Conservation (phyloP, 768 basidiomycete genomes). For the Podaxis rugospora region DNA sequence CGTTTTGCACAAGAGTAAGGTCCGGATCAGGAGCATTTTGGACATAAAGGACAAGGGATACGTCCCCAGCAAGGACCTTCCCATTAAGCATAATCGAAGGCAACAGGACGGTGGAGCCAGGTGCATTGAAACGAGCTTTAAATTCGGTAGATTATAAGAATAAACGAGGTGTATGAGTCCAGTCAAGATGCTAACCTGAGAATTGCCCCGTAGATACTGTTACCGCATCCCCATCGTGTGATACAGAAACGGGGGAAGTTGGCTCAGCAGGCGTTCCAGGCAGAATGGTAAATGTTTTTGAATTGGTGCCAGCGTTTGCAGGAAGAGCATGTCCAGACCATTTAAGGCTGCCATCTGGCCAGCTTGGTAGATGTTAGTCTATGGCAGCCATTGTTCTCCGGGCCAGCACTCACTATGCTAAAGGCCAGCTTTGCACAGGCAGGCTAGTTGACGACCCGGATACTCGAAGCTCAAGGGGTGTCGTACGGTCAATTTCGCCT, state of each 20-base stretch:
- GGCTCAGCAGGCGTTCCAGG: constrained; percentile 31
- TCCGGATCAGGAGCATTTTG: constrained; percentile 32
- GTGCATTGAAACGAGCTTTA: constrained; percentile 26
- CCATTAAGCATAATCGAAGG: constrained; percentile 25
- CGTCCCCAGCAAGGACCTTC: constrained; percentile 24
- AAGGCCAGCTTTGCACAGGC: constrained; percentile 27
- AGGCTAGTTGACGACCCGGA: constrained; percentile 1
- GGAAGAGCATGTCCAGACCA: constrained; percentile 35
- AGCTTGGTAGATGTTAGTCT: constrained; percentile 17
- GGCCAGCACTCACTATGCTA: constrained; percentile 27
- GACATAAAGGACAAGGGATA: constrained; percentile 25
- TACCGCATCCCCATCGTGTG: constrained; percentile 17
- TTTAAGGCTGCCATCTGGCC: constrained; percentile 35
- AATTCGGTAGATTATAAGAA: background rate
- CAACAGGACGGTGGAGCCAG: constrained; percentile 26
- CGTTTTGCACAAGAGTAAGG: constrained; percentile 11
- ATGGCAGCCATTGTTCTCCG: background rate
- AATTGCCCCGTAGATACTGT: constrained; percentile 31
- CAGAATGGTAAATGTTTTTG: constrained; percentile 19
- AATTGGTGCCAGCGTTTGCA: constrained; percentile 20
- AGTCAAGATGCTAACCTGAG: constrained; percentile 20
- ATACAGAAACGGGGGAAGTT: constrained; percentile 25
- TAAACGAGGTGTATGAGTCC: background rate
- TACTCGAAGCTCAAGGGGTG: constrained; percentile 18
- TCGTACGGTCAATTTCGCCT: constrained; percentile 33